Base-by-base conservation (phyloP, 345 rosid genomes). In the Pseudoturritis turrita region DNA sequence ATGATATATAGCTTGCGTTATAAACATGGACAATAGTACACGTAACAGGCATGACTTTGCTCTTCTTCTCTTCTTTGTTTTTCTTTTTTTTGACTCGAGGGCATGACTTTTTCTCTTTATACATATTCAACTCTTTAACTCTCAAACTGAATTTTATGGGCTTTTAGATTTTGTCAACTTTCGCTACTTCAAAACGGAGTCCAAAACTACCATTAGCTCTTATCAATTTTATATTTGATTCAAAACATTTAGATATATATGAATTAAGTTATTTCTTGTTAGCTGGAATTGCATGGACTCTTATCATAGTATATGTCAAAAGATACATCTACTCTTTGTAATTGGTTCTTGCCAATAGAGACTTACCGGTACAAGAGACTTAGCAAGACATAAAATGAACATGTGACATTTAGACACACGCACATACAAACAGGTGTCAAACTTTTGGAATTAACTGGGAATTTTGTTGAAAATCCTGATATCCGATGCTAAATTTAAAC, bases 61-160 rank as follows among this genome's bases (percentile, higher is more conserved):
- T n/a, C n/a, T n/a, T n/a, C n/a, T n/a, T n/a, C n/a, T n/a, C n/a
- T 1, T 7, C 10, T 8, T 7, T 0, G 2, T 1, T 1, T 33
- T 33, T 33, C 8, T 33, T 7, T 33, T 29, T 29, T 33, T 33
- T 31, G 10, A 8, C 36, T 8, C 10, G 36, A 33, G 36, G 8
- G 45, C 59, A 36, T 39, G 66, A 65, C 60, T 65, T 74, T 73
- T 66, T 50, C 77, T 74, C 61, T 18, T 40, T 56, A 8, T 46
- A 3, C 22, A 3, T 46, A 46, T 65, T 73, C 60, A 73, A 74
- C 53, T 47, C 59, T 28, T 57, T 0, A 11, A 17, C 40, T 63
- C 71, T 63, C 49, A 21, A 45, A 33, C 65, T 74, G 44, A 31
- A 40, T 7, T 14, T 31, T 37, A 25, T 56, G 57, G 57, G 49